A percentile compares a stretch with the other conserved stretches of the same genome.
Conservation (phyloP, 208 protist genomes). For the Leishmania arabica region DNA sequence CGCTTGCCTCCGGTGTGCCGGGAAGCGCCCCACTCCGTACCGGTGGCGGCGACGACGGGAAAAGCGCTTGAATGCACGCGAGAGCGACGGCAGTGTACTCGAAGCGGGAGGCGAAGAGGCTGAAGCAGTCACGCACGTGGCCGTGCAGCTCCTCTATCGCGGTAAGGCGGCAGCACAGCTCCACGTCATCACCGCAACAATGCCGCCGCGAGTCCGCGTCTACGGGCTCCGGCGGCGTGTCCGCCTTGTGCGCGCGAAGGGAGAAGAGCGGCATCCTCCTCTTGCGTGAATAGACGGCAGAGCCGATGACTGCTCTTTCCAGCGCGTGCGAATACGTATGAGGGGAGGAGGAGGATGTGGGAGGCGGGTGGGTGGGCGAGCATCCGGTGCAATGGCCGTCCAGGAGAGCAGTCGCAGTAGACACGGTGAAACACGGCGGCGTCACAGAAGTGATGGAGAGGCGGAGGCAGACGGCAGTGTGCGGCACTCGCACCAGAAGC, state of each 20-base stretch:
- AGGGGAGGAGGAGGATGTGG: neutral
- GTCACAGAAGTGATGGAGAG: neutral
- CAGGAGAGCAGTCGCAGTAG: neutral
- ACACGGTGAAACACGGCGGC: too few relatives aligned
- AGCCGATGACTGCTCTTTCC: neutral
- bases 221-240: neutral
- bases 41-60: neutral
- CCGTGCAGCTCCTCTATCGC: constrained; percentile 46
- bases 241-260: neutral
- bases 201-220: neutral
- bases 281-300: neutral
- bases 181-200: neutral
- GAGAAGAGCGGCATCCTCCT: neutral
- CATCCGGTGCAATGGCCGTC: neutral
- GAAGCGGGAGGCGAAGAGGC: constrained; percentile 38
- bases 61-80: neutral
- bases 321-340: neutral
- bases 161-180: constrained; percentile 9
- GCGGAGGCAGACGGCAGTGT: neutral
- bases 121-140: constrained; percentile 49
- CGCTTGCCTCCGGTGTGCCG: neutral
- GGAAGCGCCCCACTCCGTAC: neutral
- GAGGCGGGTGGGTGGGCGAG: neutral
- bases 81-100: neutral
- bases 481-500: neutral